These are phyloP conservation scores for Xylaria acuta DNA, from an alignment of 495 filamentous ascomycete species.

Conservation along the genomic window DNA sequence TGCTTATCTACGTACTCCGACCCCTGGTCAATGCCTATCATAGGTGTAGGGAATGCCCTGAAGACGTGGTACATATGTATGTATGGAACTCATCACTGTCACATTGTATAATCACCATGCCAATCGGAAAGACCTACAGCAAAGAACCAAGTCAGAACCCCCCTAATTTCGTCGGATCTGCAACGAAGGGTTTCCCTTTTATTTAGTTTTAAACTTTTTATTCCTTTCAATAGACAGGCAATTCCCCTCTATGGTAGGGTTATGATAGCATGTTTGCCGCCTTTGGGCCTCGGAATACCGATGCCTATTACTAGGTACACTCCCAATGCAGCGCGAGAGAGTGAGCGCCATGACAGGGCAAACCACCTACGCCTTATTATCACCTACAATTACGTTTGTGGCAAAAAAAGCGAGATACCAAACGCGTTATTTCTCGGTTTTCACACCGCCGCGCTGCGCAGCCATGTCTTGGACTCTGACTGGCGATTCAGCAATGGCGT, in stretches of 20 bases:
- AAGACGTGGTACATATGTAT: neutral
- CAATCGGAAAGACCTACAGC: slow-evolving; percentile 1
- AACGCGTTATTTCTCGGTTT: neutral
- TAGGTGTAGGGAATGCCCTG: neutral
- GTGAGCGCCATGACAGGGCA: neutral
- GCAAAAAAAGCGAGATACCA: neutral
- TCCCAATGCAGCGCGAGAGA: neutral
- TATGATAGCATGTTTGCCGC: neutral
- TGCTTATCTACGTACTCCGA: neutral
- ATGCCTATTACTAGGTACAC: too few species aligned
- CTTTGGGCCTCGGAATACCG: neutral
- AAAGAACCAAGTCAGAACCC: slow-evolving; percentile 4
- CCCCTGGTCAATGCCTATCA: neutral
- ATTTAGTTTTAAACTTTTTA: neutral
- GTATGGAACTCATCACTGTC: neutral
- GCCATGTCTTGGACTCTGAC: slow-evolving; percentile 7
- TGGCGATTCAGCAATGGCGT: slow-evolving; percentile 7
- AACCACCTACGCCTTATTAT: neutral
- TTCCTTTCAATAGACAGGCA: neutral
- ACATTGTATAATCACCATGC: neutral
- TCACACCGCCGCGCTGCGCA: slow-evolving; percentile 3
- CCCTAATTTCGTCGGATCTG: neutral
- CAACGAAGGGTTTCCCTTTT: neutral
- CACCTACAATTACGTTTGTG: neutral
- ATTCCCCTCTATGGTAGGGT: neutral